phyloP scores from a whole-genome alignment of 495 filamentous ascomycete species.

The Parathielavia appendiculata region DNA sequence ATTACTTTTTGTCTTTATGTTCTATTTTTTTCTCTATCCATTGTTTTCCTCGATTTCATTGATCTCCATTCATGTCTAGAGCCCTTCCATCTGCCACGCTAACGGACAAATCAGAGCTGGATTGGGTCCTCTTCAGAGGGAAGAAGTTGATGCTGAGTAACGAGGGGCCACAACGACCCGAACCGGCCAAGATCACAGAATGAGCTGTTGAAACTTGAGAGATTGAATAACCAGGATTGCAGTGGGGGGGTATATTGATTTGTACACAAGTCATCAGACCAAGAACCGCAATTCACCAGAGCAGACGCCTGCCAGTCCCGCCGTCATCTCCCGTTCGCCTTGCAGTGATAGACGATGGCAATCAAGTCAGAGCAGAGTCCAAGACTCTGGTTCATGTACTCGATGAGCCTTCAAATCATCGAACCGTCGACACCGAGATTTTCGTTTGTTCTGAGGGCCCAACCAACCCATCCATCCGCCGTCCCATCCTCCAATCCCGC shows the following conservation, averaged over 20 bases:
- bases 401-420: background rate
- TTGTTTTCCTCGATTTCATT: no score
- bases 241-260: slow-evolving; percentile 19
- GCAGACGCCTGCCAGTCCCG: slow-evolving; percentile 3
- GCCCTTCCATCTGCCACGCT: no score
- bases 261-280: background rate
- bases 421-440: background rate
- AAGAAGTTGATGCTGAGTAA: no score
- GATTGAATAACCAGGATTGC: slow-evolving; percentile 4
- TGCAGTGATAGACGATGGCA: background rate
- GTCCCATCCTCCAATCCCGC: background rate
- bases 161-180: background rate
- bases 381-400: background rate
- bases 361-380: background rate
- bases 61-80: no score
- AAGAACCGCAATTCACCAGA: background rate
- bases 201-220: background rate
- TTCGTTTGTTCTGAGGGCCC: background rate
- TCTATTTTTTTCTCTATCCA: no score
- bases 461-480: no score
- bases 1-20: no score
- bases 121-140: no score
- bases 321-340: background rate
- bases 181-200: no score
- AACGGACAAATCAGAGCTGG: no score